Percentiles rank a stretch among this genome's conserved stretches.
Evolutionary conservation across 805 yeast species (phyloP).

Genomic region (Saccharomyces jurei): DNA sequence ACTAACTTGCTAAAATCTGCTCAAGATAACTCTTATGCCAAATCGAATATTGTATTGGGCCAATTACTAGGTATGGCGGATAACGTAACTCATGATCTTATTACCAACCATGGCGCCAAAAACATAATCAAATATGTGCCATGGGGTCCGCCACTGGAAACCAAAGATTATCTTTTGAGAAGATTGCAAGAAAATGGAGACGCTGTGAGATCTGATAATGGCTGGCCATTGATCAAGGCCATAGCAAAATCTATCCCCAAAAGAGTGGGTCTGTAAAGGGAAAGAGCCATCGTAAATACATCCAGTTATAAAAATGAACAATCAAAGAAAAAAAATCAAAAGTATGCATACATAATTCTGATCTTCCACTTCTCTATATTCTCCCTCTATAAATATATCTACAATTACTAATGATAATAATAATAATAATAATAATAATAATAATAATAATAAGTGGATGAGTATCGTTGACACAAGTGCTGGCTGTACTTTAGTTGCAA

Average conservation of each 20-base stretch:
- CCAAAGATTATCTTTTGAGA: constrained; percentile 81
- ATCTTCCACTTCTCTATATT: neutral
- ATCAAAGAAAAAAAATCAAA: neutral
- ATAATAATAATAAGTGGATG: too few relatives aligned
- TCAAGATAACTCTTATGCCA: constrained; percentile 40
- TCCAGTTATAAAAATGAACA: neutral
- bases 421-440: neutral
- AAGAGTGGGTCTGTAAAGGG: neutral
- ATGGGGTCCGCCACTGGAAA: constrained; percentile 95
- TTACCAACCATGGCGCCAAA: constrained; percentile 52
- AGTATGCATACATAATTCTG: neutral
- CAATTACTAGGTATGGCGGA: constrained; percentile 96
- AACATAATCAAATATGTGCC: constrained; percentile 91
- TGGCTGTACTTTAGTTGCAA: too few relatives aligned
- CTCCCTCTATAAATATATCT: neutral
- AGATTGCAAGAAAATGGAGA: constrained; percentile 94
- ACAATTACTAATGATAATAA: neutral
- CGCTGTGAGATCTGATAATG: constrained; percentile 78
- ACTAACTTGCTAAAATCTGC: constrained; percentile 43
- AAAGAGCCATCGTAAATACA: neutral
- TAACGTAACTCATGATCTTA: constrained; percentile 68
- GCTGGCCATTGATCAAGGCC: constrained; percentile 62
- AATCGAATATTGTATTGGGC: constrained; percentile 69
- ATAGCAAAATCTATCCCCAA: constrained; percentile 26
- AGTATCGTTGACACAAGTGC: too few relatives aligned